Conservation (phyloP, 2,329 filamentous ascomycete species). For the Aspergillus quadricinctus region DNA sequence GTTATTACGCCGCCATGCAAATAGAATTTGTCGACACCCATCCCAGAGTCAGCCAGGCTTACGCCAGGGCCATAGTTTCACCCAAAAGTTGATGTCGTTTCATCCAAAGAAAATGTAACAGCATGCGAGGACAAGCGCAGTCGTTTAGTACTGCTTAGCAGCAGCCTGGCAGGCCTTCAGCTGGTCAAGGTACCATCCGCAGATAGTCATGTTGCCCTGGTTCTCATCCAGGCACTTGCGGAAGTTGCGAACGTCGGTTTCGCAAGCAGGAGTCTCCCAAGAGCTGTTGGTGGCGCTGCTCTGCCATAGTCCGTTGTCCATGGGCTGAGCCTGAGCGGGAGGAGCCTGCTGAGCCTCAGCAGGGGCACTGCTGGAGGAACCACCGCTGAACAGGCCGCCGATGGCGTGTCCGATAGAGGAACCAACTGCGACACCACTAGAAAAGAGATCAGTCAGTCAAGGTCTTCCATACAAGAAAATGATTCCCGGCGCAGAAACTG, state of each 20-base stretch:
- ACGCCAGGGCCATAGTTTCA: neutral
- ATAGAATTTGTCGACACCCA: slow-evolving; percentile 7
- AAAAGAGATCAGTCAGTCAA: slow-evolving; percentile 19
- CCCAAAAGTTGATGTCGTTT: neutral
- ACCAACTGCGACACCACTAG: slow-evolving; percentile 90
- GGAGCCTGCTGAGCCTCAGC: slow-evolving; percentile 50
- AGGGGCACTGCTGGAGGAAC: slow-evolving; percentile 53
- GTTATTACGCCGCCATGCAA: slow-evolving; percentile 19
- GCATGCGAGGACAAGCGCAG: slow-evolving; percentile 5
- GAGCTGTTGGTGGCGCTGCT: slow-evolving; percentile 47
- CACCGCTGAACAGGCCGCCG: slow-evolving; percentile 79
- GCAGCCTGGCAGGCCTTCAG: slow-evolving; percentile 83
- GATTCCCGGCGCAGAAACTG: neutral
- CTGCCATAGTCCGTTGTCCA: slow-evolving; percentile 45
- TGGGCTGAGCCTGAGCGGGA: slow-evolving; percentile 51
- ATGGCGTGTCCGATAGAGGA: slow-evolving; percentile 94
- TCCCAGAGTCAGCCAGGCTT: neutral
- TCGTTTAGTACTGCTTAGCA: slow-evolving; percentile 62
- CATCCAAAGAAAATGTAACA: slow-evolving; percentile 4
- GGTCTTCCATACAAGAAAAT: neutral
- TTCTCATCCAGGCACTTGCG: slow-evolving; percentile 96
- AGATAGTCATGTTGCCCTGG: slow-evolving; percentile 88
- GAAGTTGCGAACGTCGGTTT: slow-evolving; percentile 75
- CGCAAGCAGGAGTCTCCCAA: slow-evolving; percentile 61
- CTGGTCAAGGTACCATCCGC: slow-evolving; percentile 97